These are phyloP conservation scores for Closterium sp. DNA, from an alignment of 139 green algal species.

Conservation along the genomic window DNA sequence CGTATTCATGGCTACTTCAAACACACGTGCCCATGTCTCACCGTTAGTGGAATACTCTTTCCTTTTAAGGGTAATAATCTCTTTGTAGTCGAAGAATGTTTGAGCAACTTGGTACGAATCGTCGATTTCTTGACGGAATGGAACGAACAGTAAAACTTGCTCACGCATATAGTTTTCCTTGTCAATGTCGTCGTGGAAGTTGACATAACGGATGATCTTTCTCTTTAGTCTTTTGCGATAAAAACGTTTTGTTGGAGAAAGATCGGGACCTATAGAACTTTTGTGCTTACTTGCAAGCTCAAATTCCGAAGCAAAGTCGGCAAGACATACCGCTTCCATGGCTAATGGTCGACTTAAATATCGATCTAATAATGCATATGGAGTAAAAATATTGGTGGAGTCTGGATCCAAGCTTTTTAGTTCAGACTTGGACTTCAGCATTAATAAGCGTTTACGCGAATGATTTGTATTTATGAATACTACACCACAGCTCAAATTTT, in stretches of 20 bases:
- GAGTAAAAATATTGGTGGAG: not conserved
- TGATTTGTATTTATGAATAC: conserved; percentile 11
- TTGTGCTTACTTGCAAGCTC: no score
- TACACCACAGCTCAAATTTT: not conserved
- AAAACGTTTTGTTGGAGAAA: no score
- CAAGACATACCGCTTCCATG: not conserved
- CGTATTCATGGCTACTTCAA: not conserved
- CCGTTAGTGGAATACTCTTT: not conserved
- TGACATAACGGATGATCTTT: no score
- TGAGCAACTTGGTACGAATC: not conserved
- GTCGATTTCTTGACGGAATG: no score
- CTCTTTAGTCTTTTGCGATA: no score
- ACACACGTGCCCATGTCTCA: not conserved
- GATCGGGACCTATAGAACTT: no score
- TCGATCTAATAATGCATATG: conserved; percentile 10
- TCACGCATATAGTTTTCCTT: no score
- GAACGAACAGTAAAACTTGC: no score
- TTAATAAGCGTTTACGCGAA: not conserved
- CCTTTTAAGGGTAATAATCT: not conserved
- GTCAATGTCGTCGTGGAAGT: no score
- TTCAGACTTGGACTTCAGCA: not conserved
- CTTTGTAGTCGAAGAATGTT: not conserved
- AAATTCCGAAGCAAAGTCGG: no score
- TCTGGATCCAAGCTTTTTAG: not conserved
- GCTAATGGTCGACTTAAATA: not conserved